These are phyloP conservation scores for Anthracocystis setariae DNA, from an alignment of 1,284 basidiomycete species.

Conservation along the genomic window DNA sequence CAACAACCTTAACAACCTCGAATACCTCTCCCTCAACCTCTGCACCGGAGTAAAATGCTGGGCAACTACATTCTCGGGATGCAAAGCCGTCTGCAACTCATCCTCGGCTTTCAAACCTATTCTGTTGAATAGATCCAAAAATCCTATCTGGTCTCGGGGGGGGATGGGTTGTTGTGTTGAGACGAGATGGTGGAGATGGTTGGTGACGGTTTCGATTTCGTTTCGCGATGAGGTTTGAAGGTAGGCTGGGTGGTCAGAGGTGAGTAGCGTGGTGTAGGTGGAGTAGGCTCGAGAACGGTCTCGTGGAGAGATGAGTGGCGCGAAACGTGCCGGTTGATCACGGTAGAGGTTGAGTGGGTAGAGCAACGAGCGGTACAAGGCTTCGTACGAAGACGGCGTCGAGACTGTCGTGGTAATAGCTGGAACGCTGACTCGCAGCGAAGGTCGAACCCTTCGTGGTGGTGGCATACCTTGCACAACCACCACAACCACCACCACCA, in stretches of 20 bases:
- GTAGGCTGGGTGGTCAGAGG: background rate
- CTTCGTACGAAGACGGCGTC: no score
- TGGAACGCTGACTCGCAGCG: no score
- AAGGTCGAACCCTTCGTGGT: no score
- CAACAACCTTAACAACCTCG: background rate
- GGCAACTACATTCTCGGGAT: constrained; percentile 18
- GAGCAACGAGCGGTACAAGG: no score
- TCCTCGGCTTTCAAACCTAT: background rate
- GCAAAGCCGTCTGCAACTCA: constrained; percentile 6
- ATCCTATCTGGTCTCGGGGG: background rate
- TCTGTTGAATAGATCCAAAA: background rate
- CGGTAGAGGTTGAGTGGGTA: background rate
- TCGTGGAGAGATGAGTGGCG: background rate
- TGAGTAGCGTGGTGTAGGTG: background rate
- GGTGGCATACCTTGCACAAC: no score
- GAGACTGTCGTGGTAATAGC: no score
- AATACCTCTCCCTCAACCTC: background rate
- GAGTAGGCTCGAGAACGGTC: background rate
- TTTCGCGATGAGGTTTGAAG: background rate
- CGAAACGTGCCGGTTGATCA: background rate
- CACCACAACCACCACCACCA: no score
- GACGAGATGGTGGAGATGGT: background rate
- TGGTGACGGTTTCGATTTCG: background rate
- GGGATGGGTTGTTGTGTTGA: background rate
- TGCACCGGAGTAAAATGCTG: background rate